Conservation (phyloP, 73 alveolate species). For the Paramecium primaurelia region DNA sequence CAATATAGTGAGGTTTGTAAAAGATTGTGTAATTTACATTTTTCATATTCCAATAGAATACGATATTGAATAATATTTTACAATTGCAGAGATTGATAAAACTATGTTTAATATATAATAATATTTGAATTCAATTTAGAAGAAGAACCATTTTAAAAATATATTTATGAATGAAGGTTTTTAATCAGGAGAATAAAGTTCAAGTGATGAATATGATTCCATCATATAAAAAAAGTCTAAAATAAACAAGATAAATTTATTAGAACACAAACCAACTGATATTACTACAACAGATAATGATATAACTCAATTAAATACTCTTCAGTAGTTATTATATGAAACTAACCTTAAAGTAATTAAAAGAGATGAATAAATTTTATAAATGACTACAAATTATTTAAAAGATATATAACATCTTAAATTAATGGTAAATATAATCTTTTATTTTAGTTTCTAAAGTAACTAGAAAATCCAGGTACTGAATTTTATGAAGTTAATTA, state of each 20-base stretch:
- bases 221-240: neutral
- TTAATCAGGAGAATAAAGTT: constrained; percentile 25
- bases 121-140: neutral
- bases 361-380: neutral
- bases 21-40: neutral
- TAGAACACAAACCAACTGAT: neutral
- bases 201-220: neutral
- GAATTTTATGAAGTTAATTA: constrained; percentile 42
- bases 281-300: neutral
- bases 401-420: constrained; percentile 29
- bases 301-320: neutral
- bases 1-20: neutral
- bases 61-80: neutral
- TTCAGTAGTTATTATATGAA: neutral
- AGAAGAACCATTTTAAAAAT: neutral
- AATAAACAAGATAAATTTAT: neutral
- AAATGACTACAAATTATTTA: neutral
- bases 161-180: neutral
- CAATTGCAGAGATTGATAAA: neutral
- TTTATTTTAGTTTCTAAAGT: neutral
- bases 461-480: constrained; percentile 11
- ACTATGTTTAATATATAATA: neutral
- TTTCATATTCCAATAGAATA: neutral
- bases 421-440: neutral
- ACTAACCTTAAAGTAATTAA: neutral